Conservation (phyloP, 331 rosid species). For the Stylosanthes scabra region DNA sequence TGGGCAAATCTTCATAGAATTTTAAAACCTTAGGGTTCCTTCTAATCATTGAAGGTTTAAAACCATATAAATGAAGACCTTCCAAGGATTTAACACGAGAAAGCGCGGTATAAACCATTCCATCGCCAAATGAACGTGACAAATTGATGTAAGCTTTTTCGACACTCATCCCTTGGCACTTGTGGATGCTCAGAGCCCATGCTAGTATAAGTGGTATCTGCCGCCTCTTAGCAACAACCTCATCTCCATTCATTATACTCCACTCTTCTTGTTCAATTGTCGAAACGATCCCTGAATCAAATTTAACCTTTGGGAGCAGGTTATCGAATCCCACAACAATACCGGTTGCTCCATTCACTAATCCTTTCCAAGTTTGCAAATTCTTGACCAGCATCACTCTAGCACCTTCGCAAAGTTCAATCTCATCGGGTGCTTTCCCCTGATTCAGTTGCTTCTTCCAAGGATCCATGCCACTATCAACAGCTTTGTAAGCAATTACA, state of each 20-base stretch:
- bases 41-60: slow-evolving; percentile 44
- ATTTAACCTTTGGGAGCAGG: too few species aligned
- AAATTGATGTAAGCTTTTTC: slow-evolving; percentile 49
- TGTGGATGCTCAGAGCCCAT: slow-evolving; percentile 66
- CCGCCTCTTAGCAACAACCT: slow-evolving; percentile 48
- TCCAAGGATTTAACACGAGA: slow-evolving; percentile 58
- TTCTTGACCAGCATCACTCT: slow-evolving; percentile 70
- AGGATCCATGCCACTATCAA: slow-evolving; percentile 43
- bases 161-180: slow-evolving; percentile 73
- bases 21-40: slow-evolving; percentile 52
- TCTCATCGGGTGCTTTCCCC: slow-evolving; percentile 46
- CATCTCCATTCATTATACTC: slow-evolving; percentile 44
- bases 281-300: slow-evolving; percentile 36
- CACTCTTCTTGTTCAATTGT: slow-evolving; percentile 40
- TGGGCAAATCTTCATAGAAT: slow-evolving; percentile 43
- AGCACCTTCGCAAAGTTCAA: slow-evolving; percentile 54
- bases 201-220: slow-evolving; percentile 62
- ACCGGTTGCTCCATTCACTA: slow-evolving; percentile 70
- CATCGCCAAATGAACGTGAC: slow-evolving; percentile 48
- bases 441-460: slow-evolving; percentile 45
- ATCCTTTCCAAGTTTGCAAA: slow-evolving; percentile 39
- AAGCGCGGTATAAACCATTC: slow-evolving; percentile 58
- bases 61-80: slow-evolving; percentile 58
- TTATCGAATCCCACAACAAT: too few species aligned
- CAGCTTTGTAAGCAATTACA: slow-evolving; percentile 41